Conservation (phyloP, 257 asterid genomes). For the Solanum pimpinellifolium region DNA sequence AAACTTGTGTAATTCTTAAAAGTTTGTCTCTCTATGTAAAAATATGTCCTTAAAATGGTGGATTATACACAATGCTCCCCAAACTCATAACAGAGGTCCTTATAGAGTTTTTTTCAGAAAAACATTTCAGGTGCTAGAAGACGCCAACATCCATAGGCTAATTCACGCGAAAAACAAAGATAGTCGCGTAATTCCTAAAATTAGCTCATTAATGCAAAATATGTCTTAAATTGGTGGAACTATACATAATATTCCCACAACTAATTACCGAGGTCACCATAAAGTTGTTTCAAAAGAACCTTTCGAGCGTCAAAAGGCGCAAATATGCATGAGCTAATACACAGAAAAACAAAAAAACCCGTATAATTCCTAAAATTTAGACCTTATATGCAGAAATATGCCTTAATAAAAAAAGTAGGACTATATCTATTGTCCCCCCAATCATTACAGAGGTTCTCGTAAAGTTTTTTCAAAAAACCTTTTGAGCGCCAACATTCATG, state of each 20-base stretch:
- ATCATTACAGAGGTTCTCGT: no score
- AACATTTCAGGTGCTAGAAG: neutral
- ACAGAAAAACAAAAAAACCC: rapidly evolving
- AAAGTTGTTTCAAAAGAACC: no score
- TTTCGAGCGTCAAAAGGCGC: rapidly evolving
- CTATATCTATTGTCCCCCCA: no score
- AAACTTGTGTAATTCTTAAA: neutral
- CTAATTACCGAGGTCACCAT: no score
- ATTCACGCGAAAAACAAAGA: no score
- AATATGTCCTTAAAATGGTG: neutral
- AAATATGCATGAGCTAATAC: neutral
- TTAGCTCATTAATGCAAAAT: neutral
- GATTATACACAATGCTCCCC: neutral
- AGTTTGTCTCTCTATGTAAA: neutral
- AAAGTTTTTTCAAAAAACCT: no score
- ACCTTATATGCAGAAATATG: neutral
- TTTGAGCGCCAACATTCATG: no score
- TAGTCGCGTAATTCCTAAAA: neutral
- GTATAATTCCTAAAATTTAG: no score
- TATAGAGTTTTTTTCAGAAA: no score
- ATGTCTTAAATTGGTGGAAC: neutral
- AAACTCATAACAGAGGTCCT: neutral
- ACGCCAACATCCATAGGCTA: neutral
- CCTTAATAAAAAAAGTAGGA: neutral
- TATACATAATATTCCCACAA: neutral